Evolutionary conservation across 768 basidiomycete species (phyloP), one percentile per base, ranked within the genome.

Genomic region (Xerocomellus amylosporus): DNA sequence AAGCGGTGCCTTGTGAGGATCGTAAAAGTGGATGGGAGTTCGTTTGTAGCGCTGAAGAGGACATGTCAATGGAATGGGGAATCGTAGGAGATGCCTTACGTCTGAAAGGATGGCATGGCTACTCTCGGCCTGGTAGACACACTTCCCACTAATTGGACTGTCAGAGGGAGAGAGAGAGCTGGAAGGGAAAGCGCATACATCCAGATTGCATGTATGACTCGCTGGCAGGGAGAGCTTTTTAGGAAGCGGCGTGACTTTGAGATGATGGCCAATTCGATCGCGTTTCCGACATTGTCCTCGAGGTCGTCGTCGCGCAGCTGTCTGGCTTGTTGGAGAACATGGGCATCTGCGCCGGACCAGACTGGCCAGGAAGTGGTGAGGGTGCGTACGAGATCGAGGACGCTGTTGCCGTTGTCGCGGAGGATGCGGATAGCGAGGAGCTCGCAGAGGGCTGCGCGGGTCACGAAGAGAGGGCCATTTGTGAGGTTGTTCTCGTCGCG

Each of bases 1-100:
- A n/a, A 97, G 70, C 17, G 94, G 92, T 0, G 94, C 94, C 67
- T 86, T 91, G 65, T 93, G 88, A 3, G 94, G 94, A 66, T 98
- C 93, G 69, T 98, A 97, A 62, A 96, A 88, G 68, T 94, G 91
- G 33, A 97, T 81, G 12, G 95, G 93, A 24, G 83, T 90, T 45
- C 87, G 82, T 75, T 97, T 97, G 72, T 98, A 98, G 26, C 90
- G 94, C 93, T 95, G 58, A 19, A 41, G n/a, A 52, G 8, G 30
- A 22, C 56, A 8, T 49, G 36, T 50, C 26, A 40, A 45, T 10
- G 17, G 34, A 43, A 26, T 17, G 44, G 19, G 37, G 17, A 24
- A 19, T 38, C 22, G 39, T 12, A 12, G 30, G 19, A 33, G 24
- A 44, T n/a, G 34, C 5, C 81, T 54, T 66, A 91, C 93, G 69